phyloP scores from a whole-genome alignment of 2,329 filamentous ascomycete species.

The Clonostachys byssicola region DNA sequence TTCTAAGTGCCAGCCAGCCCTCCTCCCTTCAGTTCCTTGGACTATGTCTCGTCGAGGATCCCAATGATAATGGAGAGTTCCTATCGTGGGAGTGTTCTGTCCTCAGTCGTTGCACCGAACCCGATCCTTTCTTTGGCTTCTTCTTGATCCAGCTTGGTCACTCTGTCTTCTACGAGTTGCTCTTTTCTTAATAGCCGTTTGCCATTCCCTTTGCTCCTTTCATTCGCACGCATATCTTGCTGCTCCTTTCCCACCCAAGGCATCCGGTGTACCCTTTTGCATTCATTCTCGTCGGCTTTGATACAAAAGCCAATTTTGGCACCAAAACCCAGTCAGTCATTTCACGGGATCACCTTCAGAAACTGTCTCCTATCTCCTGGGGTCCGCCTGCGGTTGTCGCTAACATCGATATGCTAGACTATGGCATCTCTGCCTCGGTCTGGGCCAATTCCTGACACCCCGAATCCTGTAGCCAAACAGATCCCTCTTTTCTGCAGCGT shows the following conservation, averaged over 20 bases:
- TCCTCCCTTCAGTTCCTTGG: no score
- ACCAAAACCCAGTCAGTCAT: conserved; percentile 4
- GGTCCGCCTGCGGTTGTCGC: no score
- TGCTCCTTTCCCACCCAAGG: conserved; percentile 16
- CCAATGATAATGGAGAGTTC: no score
- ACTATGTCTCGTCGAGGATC: no score
- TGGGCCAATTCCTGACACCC: neutral
- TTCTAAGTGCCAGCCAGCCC: no score
- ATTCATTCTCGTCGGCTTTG: neutral
- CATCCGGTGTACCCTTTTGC: neutral
- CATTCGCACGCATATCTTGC: conserved; percentile 3
- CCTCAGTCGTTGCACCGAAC: neutral
- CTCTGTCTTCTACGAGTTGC: neutral
- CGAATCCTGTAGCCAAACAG: conserved; percentile 8
- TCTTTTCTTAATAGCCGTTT: conserved; percentile 11
- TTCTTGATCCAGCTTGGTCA: neutral
- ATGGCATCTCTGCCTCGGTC: neutral
- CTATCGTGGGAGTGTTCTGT: neutral
- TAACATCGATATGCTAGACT: neutral
- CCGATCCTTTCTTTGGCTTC: neutral
- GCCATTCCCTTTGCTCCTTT: neutral
- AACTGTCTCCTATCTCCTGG: neutral
- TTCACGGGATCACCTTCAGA: neutral
- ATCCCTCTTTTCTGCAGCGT: conserved; percentile 78
- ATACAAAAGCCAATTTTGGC: neutral